Evolutionary conservation across 1,139 yeast species (phyloP).

Genomic region (Tardiomyces blankii): DNA sequence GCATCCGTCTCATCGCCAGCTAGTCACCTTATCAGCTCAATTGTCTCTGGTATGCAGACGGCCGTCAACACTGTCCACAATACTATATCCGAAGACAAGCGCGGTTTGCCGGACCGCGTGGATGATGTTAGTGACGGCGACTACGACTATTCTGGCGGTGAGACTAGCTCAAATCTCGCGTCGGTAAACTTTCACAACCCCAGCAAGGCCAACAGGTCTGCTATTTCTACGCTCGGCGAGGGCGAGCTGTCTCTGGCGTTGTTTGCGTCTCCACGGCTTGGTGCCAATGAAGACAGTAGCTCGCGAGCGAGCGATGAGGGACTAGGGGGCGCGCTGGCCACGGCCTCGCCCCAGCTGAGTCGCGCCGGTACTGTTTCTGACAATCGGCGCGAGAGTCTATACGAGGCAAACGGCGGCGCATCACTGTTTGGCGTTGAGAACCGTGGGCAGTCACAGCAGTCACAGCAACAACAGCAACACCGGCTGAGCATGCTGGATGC

Average conservation of each 20-base stretch:
- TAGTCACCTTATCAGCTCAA: not conserved
- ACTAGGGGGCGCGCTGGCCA: slow-evolving; percentile 18
- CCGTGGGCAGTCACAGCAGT: not conserved
- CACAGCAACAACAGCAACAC: not conserved
- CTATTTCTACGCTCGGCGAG: slow-evolving; percentile 55
- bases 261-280: slow-evolving; percentile 7
- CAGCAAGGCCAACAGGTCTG: not conserved
- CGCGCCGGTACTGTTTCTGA: not conserved
- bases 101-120: too few species aligned
- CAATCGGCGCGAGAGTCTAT: not conserved
- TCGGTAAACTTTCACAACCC: not conserved
- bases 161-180: too few species aligned
- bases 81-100: not conserved
- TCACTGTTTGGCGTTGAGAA: too few species aligned
- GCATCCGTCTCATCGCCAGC: not conserved
- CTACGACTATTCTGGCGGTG: too few species aligned
- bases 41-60: not conserved
- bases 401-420: not conserved
- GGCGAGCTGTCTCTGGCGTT: slow-evolving; percentile 59
- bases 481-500: not conserved
- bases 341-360: slow-evolving; percentile 8
- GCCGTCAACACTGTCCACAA: not conserved
- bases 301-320: slow-evolving; percentile 26
- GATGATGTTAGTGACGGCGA: too few species aligned
- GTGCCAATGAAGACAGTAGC: not conserved